phyloP scores from a whole-genome alignment of 2,329 filamentous ascomycete species.

The Neonectria magnoliae region DNA sequence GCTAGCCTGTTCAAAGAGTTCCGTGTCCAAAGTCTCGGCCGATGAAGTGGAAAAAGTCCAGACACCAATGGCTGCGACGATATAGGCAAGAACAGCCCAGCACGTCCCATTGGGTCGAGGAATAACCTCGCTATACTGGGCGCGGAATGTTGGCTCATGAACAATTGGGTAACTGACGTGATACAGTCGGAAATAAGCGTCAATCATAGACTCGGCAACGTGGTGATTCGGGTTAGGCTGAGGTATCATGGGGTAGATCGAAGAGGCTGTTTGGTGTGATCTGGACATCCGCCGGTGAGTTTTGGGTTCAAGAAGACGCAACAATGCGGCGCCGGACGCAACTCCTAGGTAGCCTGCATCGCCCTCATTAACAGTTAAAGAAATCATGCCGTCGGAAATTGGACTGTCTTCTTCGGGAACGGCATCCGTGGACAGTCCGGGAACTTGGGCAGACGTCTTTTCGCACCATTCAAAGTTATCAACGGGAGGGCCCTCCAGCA shows the following conservation, averaged over 20 bases:
- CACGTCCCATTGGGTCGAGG: conserved; percentile 44
- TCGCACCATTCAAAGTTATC: conserved; percentile 53
- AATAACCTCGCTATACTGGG: conserved; percentile 47
- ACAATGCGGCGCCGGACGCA: conserved; percentile 56
- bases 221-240: conserved; percentile 48
- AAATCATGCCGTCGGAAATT: conserved; percentile 52
- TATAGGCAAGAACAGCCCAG: conserved; percentile 46
- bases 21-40: conserved; percentile 37
- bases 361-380: conserved; percentile 47
- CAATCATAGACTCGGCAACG: conserved; percentile 48
- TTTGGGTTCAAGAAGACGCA: conserved; percentile 50
- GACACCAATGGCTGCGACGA: conserved; percentile 51
- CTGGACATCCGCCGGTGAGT: conserved; percentile 36
- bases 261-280: conserved; percentile 20
- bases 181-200: conserved; percentile 52
- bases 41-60: conserved; percentile 43
- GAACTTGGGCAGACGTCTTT: conserved; percentile 41
- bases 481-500: conserved; percentile 47
- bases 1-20: conserved; percentile 44
- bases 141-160: conserved; percentile 58
- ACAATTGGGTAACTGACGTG: conserved; percentile 58
- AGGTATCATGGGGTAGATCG: conserved; percentile 27
- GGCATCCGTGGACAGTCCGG: conserved; percentile 39
- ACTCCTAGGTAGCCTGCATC: conserved; percentile 58
- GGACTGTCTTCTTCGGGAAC: conserved; percentile 39